phyloP scores from a whole-genome alignment of 495 filamentous ascomycete species.

The Cudoniella acicularis region DNA sequence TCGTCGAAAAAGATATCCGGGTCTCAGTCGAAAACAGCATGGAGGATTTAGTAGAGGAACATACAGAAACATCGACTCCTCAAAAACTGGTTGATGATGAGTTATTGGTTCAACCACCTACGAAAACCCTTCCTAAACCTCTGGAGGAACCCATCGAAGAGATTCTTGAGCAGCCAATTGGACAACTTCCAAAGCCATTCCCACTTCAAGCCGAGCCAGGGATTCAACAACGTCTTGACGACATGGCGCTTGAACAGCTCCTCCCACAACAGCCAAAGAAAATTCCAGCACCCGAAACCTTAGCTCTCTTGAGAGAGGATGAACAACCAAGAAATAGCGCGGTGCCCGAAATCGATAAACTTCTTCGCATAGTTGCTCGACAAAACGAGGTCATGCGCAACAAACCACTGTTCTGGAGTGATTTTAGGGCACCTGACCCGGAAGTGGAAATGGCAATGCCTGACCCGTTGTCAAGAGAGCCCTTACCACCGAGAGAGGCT shows the following conservation, averaged over 20 bases:
- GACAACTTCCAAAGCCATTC: too few relatives aligned
- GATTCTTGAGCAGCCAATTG: too few relatives aligned
- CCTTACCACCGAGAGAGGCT: not conserved
- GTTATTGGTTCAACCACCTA: too few relatives aligned
- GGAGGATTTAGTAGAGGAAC: too few relatives aligned
- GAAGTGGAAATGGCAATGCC: not conserved
- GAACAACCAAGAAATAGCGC: not conserved
- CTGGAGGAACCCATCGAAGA: too few relatives aligned
- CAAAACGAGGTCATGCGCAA: not conserved
- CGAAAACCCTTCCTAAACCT: too few relatives aligned
- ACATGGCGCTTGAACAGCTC: not conserved
- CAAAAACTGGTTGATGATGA: too few relatives aligned
- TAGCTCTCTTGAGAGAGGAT: not conserved
- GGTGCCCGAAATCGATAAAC: constrained; percentile 2
- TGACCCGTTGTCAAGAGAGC: not conserved
- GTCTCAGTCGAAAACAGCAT: too few relatives aligned
- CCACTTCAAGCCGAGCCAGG: not conserved
- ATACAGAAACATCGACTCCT: too few relatives aligned
- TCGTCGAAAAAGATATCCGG: too few relatives aligned
- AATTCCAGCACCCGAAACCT: not conserved
- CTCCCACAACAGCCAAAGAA: not conserved
- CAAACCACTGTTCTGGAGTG: constrained; percentile 8
- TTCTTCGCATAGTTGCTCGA: constrained; percentile 3
- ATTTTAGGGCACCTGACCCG: not conserved
- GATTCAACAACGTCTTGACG: not conserved